Evolutionary conservation across 179 eudicot species (phyloP).

Genomic region (Drosera spatulata): DNA sequence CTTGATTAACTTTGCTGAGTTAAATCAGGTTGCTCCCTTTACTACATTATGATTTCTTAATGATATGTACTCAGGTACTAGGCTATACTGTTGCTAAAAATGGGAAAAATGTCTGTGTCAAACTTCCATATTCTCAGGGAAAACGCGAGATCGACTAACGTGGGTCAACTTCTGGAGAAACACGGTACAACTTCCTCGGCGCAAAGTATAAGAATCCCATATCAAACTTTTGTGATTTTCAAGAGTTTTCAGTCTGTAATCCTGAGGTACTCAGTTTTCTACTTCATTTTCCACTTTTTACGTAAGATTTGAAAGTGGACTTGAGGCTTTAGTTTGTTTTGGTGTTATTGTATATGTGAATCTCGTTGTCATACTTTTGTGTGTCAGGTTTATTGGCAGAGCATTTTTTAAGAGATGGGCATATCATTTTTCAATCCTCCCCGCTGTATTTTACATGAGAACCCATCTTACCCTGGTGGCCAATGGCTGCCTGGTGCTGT

Average conservation of each 20-base stretch:
- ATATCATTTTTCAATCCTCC: slow-evolving; percentile 62
- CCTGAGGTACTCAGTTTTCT: slow-evolving; percentile 50
- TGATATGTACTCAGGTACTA: no score
- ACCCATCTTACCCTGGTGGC: slow-evolving; percentile 71
- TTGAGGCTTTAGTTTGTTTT: neutral
- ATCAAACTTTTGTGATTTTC: slow-evolving; percentile 73
- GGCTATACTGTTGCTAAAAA: no score
- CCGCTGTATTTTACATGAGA: slow-evolving; percentile 45
- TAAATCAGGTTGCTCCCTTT: no score
- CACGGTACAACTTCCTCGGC: slow-evolving; percentile 56
- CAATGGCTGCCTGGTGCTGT: slow-evolving; percentile 82
- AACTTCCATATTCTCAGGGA: slow-evolving; percentile 23
- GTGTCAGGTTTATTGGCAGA: slow-evolving; percentile 70
- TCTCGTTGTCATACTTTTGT: slow-evolving; percentile 1
- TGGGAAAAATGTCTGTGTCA: no score
- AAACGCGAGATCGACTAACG: slow-evolving; percentile 44
- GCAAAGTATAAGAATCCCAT: slow-evolving; percentile 62
- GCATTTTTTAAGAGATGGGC: slow-evolving; percentile 54
- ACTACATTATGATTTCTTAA: no score
- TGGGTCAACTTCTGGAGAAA: slow-evolving; percentile 65
- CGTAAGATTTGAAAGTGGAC: neutral
- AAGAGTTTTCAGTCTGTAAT: slow-evolving; percentile 66
- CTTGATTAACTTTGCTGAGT: no score
- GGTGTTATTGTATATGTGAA: no score
- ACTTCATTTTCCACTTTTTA: neutral